Conservation (phyloP, 1,284 basidiomycete species). For the Veloboletus limbatus region DNA sequence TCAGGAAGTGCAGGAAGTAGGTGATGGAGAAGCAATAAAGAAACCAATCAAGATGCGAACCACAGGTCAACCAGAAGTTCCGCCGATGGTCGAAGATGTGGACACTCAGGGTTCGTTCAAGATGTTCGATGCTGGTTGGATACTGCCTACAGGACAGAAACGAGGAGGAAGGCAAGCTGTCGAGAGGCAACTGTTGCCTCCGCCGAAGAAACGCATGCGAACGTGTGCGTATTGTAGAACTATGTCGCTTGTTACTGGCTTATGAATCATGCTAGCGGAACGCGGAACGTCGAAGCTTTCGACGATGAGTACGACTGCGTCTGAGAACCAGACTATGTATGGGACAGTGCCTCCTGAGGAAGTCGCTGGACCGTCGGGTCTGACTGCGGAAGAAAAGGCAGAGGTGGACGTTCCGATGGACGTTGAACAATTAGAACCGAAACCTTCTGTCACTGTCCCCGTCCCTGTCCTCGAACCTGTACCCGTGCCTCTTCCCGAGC, state of each 20-base stretch:
- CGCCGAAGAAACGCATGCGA: conserved; percentile 49
- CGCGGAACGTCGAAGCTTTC: conserved; percentile 48
- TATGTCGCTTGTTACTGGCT: neutral
- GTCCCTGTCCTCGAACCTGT: conserved; percentile 6
- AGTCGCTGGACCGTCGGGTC: conserved; percentile 24
- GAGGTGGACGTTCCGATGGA: conserved; percentile 18
- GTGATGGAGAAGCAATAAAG: conserved; percentile 16
- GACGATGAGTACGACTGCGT: conserved; percentile 46
- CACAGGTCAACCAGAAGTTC: conserved; percentile 37
- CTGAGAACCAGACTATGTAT: conserved; percentile 47
- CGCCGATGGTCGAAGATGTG: conserved; percentile 62
- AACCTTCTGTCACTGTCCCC: neutral
- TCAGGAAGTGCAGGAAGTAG: conserved; percentile 8
- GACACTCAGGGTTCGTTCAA: conserved; percentile 74
- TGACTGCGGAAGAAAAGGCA: conserved; percentile 18
- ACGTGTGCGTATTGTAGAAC: conserved; percentile 40
- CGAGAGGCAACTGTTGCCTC: conserved; percentile 41
- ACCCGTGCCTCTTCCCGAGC: neutral
- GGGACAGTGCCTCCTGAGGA: conserved; percentile 18
- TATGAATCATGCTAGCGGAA: conserved; percentile 28
- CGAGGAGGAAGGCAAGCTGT: conserved; percentile 50
- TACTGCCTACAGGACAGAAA: conserved; percentile 72
- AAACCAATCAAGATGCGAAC: conserved; percentile 18
- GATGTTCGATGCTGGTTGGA: conserved; percentile 88
- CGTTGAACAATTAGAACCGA: conserved; percentile 14